Evolutionary conservation across 2,329 filamentous ascomycete species (phyloP).

Genomic region (Trichocomaceae sp.): DNA sequence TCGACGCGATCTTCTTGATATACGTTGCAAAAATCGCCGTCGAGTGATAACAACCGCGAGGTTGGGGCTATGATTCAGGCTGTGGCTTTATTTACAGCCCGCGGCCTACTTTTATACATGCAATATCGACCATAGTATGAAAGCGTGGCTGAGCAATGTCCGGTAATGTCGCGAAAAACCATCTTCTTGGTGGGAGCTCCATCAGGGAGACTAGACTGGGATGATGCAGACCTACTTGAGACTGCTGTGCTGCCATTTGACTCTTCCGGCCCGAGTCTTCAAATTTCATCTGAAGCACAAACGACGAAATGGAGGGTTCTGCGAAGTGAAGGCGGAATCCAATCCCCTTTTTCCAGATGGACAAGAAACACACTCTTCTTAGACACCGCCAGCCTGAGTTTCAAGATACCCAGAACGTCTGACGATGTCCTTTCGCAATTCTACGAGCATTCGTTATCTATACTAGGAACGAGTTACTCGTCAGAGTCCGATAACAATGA

Average conservation of each 20-base stretch:
- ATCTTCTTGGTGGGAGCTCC: slow-evolving; percentile 60
- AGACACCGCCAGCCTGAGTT: slow-evolving; percentile 23
- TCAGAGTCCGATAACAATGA: slow-evolving; percentile 23
- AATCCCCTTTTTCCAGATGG: neutral
- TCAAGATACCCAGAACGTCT: slow-evolving; percentile 3
- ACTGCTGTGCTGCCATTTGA: slow-evolving; percentile 36
- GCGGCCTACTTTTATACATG: neutral
- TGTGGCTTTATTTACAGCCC: neutral
- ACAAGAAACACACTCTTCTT: slow-evolving; percentile 24
- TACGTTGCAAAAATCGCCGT: neutral
- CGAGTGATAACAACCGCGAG: neutral
- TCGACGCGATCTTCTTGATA: neutral
- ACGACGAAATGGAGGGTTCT: slow-evolving; percentile 27
- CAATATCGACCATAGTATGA: neutral
- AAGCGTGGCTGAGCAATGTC: neutral
- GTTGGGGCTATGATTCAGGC: no score
- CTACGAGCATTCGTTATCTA: slow-evolving; percentile 68
- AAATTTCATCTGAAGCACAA: neutral
- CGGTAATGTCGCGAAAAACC: slow-evolving; percentile 25
- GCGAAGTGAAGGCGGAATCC: slow-evolving; percentile 8
- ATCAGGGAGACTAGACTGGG: slow-evolving; percentile 49
- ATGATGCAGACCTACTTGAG: slow-evolving; percentile 45
- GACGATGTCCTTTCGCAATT: slow-evolving; percentile 52
- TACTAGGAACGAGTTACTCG: slow-evolving; percentile 52
- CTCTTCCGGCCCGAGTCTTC: slow-evolving; percentile 2